phyloP scores from a whole-genome alignment of 139 green algal species.

The Chlorella sp. region DNA sequence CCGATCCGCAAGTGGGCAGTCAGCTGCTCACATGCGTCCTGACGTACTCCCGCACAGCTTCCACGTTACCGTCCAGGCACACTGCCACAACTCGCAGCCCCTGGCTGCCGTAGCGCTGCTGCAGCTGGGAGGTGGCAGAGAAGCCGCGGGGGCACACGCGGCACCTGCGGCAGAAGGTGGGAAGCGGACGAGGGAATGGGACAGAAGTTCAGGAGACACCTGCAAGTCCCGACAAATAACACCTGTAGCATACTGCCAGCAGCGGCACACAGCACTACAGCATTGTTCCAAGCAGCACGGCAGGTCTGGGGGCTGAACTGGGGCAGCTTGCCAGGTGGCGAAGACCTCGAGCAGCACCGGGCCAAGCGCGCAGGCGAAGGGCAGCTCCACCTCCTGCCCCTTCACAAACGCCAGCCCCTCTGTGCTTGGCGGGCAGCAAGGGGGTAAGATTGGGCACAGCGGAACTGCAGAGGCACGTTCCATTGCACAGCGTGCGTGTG shows the following conservation, averaged over 20 bases:
- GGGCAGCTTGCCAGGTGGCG: too few species aligned
- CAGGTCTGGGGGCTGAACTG: too few species aligned
- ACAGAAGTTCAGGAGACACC: too few species aligned
- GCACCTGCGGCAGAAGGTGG: background rate
- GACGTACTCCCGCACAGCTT: background rate
- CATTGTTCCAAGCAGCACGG: background rate
- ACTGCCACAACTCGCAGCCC: slow-evolving; percentile 1
- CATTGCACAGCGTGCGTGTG: too few species aligned
- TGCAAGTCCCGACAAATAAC: too few species aligned
- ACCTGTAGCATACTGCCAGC: too few species aligned
- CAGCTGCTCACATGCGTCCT: background rate
- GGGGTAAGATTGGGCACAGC: too few species aligned
- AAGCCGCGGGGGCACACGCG: background rate
- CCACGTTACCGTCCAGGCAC: background rate
- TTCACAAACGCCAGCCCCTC: background rate
- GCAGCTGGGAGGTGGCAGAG: background rate
- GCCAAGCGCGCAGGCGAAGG: background rate
- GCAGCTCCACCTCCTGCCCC: background rate
- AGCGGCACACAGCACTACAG: too few species aligned
- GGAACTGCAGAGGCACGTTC: too few species aligned
- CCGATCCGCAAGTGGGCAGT: too few species aligned
- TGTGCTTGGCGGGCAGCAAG: background rate
- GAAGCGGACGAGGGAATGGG: background rate
- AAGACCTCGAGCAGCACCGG: background rate
- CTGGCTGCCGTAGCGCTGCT: background rate